Evolutionary conservation across 2,329 filamentous ascomycete species (phyloP), one percentile per base, ranked within the genome.

Genomic region (Fusarium incarnatum): DNA sequence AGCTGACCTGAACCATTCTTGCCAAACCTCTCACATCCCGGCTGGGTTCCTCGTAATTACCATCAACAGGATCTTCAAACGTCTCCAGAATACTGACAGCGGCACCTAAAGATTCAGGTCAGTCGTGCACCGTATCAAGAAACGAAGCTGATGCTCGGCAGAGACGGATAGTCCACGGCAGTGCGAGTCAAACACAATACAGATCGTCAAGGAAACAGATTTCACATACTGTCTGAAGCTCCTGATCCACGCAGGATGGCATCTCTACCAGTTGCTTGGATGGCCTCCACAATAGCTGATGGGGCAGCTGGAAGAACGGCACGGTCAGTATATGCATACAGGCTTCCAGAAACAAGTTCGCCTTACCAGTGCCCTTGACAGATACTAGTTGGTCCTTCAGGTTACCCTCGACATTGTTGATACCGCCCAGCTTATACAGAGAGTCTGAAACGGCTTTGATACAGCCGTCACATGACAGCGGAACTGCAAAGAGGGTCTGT

Each of bases 41-140:
- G 65, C 79, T 77, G 34, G 76, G 77, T 34, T 80, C 79, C 30
- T 81, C 80, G 55, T 79, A 76, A n/a, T 77, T 68, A 27, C 75
- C 59, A 90, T 86, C 60, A 81, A 80, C 40, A 80, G 82, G 47
- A 40, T 89, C 87, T 76, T 93, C 90, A 72, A 86, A 89, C 60
- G 94, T 97, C 84, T 99, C 96, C 65, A 99, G 89, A 77, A 99
- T 98, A 81, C 94, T 97, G 45, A 99, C 96, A 46, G 95, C 94
- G 30, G 94, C 93, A 78, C 89, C 92, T 89, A 71, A 18, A 32
- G 28, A 18, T 52, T 49, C 50, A 60, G 23, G 61, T 75, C 10
- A 73, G 69, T 28, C 16, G 42, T 28, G 5, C 28, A 20, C 41
- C 25, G 18, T 47, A 34, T 42, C 22, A 40, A 52, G 55, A 34